phyloP scores from a whole-genome alignment of 495 filamentous ascomycete genomes.

The Aspergillus baeticus region DNA sequence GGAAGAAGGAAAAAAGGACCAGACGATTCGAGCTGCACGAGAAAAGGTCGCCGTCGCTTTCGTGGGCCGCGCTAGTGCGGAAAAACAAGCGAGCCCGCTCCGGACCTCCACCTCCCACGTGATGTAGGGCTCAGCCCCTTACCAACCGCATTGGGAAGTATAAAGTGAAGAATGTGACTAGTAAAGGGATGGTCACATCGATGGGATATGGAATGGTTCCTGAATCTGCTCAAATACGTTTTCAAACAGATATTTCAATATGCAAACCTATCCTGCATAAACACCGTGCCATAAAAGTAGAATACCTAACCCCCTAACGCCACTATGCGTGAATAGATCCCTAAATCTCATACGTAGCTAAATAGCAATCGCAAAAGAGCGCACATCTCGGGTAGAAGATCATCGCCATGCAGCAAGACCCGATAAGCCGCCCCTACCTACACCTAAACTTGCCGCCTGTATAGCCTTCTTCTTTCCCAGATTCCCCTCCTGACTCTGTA shows the following conservation, averaged over 20 bases:
- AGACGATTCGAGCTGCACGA: constrained; percentile 24
- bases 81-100: constrained; percentile 18
- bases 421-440: constrained; percentile 38
- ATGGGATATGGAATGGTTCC: too few relatives aligned
- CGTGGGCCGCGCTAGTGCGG: constrained; percentile 40
- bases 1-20: constrained; percentile 23
- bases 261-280: background rate
- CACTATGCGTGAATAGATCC: background rate
- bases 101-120: constrained; percentile 12
- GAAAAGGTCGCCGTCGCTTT: constrained; percentile 23
- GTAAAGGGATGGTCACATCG: too few relatives aligned
- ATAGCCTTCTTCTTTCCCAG: constrained; percentile 65
- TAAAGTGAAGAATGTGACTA: too few relatives aligned
- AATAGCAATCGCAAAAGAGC: background rate
- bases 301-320: background rate
- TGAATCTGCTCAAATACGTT: too few relatives aligned
- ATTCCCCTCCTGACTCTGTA: constrained; percentile 75
- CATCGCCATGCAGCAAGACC: constrained; percentile 45
- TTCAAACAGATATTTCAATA: too few relatives aligned
- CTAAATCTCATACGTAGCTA: background rate
- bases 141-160: background rate
- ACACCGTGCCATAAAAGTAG: background rate
- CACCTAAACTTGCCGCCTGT: constrained; percentile 41
- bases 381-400: background rate
- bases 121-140: constrained; percentile 20